Evolutionary conservation across 306 rosid species (phyloP), one percentile per base, ranked within the genome.

Genomic region (Prunus mume): DNA sequence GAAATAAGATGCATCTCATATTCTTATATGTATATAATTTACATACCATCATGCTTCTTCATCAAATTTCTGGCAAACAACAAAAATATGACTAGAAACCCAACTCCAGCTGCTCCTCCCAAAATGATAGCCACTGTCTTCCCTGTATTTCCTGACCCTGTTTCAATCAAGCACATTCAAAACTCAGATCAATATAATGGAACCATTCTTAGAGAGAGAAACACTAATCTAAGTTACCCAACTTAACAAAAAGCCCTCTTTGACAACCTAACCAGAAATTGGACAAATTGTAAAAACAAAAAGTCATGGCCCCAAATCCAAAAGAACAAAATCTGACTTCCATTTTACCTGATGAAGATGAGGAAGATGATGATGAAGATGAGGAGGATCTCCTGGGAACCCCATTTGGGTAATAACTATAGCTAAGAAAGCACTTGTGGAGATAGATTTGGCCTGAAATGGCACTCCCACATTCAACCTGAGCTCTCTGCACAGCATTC

Each of bases 1-100:
- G 18, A 70, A 38, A 49, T 27, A 65, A 43, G 9, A 73, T 32
- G 8, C 13, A 79, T 67, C 47, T 74, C 60, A 41, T 74, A 24
- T 71, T 80, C 46, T 68, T 41, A 73, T 19, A 65, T 32, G 38
- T 72, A 4, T 45, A n/a, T 19, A 46, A 32, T n/a, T 19, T 41
- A 15, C 90, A 78, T 85, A 92, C 97, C 98, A 71, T 88, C 97
- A 84, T 80, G 96, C 86, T 92, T 94, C 88, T 89, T 95, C 86
- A 79, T 50, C 88, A 92, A 83, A 80, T 55, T 80, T 84, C 93
- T 90, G 43, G 92, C 91, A 88, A 95, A 92, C 66, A 95, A 81
- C 90, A 95, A 56, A 46, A 75, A 92, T 81, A 92, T 95, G 55
- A 92, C 90, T 71, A 95, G 38, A 76, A 95, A 92, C 22, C 88